A percentile compares a stretch with the other conserved stretches of the same genome.
Conservation (phyloP, 371 early-diverging fungal species). For the Phascolomyces articulosus region DNA sequence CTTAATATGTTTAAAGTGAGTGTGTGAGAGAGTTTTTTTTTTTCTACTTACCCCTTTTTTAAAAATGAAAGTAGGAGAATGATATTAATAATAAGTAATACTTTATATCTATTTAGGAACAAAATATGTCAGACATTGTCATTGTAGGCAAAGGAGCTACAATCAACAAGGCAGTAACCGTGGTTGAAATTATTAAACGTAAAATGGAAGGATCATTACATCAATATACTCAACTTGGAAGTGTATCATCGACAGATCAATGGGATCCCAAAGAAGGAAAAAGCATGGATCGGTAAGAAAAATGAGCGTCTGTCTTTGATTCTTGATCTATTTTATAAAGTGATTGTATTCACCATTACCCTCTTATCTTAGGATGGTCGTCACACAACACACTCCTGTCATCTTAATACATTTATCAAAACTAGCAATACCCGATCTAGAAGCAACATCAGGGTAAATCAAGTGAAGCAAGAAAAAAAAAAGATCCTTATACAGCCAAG, state of each 20-base stretch:
- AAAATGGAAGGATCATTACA: conserved; percentile 58
- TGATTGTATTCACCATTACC: too few relatives aligned
- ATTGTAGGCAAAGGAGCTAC: conserved; percentile 51
- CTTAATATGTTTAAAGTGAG: conserved; percentile 38
- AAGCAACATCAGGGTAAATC: conserved; percentile 34
- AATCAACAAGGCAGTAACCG: conserved; percentile 67
- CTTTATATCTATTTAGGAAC: not conserved
- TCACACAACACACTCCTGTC: conserved; percentile 42
- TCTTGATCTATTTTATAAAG: not conserved
- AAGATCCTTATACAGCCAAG: not conserved
- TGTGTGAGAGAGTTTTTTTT: too few relatives aligned
- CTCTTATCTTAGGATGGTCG: conserved; percentile 31
- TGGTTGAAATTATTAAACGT: conserved; percentile 70
- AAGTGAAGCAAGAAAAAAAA: not conserved
- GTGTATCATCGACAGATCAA: conserved; percentile 48
- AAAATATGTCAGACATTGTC: conserved; percentile 28
- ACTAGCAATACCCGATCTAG: conserved; percentile 36
- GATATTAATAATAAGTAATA: too few relatives aligned
- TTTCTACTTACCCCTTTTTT: too few relatives aligned
- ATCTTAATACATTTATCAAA: conserved; percentile 44
- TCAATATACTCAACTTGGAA: conserved; percentile 66
- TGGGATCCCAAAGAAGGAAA: conserved; percentile 56
- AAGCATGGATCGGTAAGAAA: conserved; percentile 41
- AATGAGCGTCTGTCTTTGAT: not conserved
- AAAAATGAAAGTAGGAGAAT: too few relatives aligned